Conservation (phyloP, 2,329 filamentous ascomycete genomes). For the Aureobasidium sp. region DNA sequence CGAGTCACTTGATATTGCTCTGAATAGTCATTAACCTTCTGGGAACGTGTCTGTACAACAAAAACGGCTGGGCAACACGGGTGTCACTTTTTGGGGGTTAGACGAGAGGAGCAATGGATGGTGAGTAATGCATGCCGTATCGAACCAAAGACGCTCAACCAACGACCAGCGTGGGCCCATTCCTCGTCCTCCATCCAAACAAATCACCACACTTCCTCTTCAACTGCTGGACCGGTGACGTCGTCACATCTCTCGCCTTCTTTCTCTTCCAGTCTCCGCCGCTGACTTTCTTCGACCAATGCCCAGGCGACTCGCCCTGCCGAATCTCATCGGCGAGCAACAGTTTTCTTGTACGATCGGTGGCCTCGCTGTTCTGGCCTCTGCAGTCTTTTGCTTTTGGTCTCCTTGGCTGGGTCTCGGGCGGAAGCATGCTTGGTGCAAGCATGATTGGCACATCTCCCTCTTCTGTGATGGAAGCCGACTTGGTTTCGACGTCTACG, state of each 20-base stretch:
- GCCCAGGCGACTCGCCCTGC: neutral
- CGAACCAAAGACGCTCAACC: neutral
- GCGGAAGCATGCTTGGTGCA: neutral
- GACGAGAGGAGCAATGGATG: neutral
- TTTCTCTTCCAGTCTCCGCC: neutral
- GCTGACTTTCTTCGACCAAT: neutral
- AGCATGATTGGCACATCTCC: slow-evolving; percentile 16
- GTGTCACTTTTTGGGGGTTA: neutral
- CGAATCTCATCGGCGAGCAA: neutral
- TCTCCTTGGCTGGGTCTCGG: no score
- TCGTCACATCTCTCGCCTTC: neutral
- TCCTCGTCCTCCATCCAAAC: neutral
- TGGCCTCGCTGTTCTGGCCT: neutral
- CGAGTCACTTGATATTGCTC: no score
- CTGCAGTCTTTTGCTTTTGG: neutral
- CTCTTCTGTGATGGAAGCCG: neutral
- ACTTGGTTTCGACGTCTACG: neutral
- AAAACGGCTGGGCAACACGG: no score
- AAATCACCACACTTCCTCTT: neutral
- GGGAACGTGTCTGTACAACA: no score
- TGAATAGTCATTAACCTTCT: no score
- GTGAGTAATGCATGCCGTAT: neutral
- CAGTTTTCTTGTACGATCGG: neutral
- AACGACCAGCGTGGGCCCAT: neutral
- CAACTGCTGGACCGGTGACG: neutral